Conservation (phyloP, 306 rosid genomes). For the Prunus mongolica region DNA sequence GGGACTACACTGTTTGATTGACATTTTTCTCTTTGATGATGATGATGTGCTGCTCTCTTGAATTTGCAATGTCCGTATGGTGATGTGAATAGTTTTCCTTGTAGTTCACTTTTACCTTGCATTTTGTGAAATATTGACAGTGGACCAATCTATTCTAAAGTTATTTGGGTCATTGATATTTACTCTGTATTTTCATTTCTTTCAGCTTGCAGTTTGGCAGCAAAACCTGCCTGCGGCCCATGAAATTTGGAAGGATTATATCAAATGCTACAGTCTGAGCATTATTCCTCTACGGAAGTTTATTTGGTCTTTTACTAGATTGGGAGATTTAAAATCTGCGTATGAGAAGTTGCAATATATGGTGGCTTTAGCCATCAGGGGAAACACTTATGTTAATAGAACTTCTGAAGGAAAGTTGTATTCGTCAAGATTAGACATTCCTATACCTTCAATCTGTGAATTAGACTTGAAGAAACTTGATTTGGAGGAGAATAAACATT, state of each 20-base stretch:
- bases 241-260: conserved; percentile 67
- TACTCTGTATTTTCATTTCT: conserved; percentile 12
- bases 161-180: not conserved
- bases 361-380: conserved; percentile 50
- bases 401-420: conserved; percentile 35
- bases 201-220: conserved; percentile 84
- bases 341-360: conserved; percentile 54
- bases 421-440: conserved; percentile 65
- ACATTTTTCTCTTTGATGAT: not conserved
- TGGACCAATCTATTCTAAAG: not conserved
- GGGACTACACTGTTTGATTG: not conserved
- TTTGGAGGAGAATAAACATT: conserved; percentile 31
- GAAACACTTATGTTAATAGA: conserved; percentile 28
- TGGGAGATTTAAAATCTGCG: conserved; percentile 37
- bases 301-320: conserved; percentile 38
- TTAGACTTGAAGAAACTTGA: conserved; percentile 29
- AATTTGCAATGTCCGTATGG: not conserved
- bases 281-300: conserved; percentile 27
- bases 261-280: conserved; percentile 37
- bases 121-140: not conserved
- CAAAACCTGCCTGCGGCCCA: conserved; percentile 60
- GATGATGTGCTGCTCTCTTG: not conserved
- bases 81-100: not conserved
- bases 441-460: conserved; percentile 53
- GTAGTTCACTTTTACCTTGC: not conserved